These are phyloP conservation scores for Pisolithus thermaeus DNA, from an alignment of 1,284 basidiomycete species.

Conservation along the genomic window DNA sequence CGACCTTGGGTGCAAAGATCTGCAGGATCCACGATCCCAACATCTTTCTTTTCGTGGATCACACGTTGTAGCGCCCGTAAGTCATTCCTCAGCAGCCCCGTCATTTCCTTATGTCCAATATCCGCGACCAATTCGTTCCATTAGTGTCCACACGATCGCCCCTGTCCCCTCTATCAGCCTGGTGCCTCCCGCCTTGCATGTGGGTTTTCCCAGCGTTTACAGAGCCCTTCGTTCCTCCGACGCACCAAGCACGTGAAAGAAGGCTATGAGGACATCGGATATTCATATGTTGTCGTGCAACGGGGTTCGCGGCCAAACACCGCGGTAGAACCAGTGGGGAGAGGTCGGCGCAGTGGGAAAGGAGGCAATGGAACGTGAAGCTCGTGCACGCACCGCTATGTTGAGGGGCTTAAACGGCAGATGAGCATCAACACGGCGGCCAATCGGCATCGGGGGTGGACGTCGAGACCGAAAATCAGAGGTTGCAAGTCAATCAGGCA, in stretches of 20 bases:
- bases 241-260: conserved; percentile 79
- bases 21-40: conserved; percentile 38
- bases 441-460: conserved; percentile 16
- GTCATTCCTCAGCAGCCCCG: conserved; percentile 18
- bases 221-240: conserved; percentile 81
- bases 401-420: conserved; percentile 18
- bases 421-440: conserved; percentile 14
- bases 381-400: conserved; percentile 16
- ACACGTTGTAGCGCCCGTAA: conserved; percentile 79
- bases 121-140: conserved; percentile 14
- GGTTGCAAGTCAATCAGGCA: conserved; percentile 30
- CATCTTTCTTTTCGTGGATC: conserved; percentile 44
- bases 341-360: conserved; percentile 58
- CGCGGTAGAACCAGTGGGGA: conserved; percentile 40
- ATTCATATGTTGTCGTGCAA: conserved; percentile 88
- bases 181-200: conserved; percentile 56
- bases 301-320: conserved; percentile 65
- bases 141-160: conserved; percentile 88
- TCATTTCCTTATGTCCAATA: conserved; percentile 11
- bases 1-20: conserved; percentile 55
- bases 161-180: conserved; percentile 69
- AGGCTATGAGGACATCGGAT: conserved; percentile 83
- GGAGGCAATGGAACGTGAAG: conserved; percentile 27
- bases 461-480: conserved; percentile 24
- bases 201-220: conserved; percentile 82